Conservation (phyloP, 2,329 filamentous ascomycete genomes). For the Nemania sp. region DNA sequence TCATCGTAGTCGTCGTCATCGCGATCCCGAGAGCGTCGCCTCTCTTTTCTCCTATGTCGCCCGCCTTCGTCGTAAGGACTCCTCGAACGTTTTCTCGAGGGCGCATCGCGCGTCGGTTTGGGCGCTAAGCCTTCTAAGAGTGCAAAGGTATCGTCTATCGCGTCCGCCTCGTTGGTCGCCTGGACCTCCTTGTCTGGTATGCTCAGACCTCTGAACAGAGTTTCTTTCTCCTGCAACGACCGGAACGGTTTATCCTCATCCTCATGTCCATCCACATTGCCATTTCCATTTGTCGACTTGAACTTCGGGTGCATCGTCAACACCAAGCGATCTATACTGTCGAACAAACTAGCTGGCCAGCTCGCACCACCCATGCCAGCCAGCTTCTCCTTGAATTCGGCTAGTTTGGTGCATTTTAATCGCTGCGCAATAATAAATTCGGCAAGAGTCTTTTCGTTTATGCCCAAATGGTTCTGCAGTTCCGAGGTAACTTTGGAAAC, state of each 20-base stretch:
- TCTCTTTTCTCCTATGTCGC: slow-evolving; percentile 42
- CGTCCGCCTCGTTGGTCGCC: slow-evolving; percentile 55
- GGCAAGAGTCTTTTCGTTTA: slow-evolving; percentile 91
- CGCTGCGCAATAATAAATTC: slow-evolving; percentile 96
- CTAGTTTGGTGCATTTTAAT: slow-evolving; percentile 68
- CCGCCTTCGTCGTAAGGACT: slow-evolving; percentile 53
- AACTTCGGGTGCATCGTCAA: slow-evolving; percentile 89
- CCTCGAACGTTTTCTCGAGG: slow-evolving; percentile 59
- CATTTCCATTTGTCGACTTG: slow-evolving; percentile 49
- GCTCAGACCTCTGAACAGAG: slow-evolving; percentile 87
- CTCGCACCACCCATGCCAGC: slow-evolving; percentile 75
- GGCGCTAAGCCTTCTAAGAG: slow-evolving; percentile 83
- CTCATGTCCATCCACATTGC: slow-evolving; percentile 46
- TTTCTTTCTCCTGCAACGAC: slow-evolving; percentile 70
- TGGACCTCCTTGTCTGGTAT: slow-evolving; percentile 73
- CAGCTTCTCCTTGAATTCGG: slow-evolving; percentile 76
- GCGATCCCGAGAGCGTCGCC: slow-evolving; percentile 39
- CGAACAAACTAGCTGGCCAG: slow-evolving; percentile 82
- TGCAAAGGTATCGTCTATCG: slow-evolving; percentile 90
- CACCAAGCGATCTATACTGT: slow-evolving; percentile 88
- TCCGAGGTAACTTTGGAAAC: slow-evolving; percentile 94
- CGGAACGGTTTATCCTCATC: slow-evolving; percentile 46
- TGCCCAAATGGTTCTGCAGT: slow-evolving; percentile 88
- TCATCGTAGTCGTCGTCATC: slow-evolving; percentile 42
- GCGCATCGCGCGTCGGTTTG: slow-evolving; percentile 55